Evolutionary conservation across 2,329 filamentous ascomycete genomes (phyloP).

Genomic region (Penicillium rolfsii): DNA sequence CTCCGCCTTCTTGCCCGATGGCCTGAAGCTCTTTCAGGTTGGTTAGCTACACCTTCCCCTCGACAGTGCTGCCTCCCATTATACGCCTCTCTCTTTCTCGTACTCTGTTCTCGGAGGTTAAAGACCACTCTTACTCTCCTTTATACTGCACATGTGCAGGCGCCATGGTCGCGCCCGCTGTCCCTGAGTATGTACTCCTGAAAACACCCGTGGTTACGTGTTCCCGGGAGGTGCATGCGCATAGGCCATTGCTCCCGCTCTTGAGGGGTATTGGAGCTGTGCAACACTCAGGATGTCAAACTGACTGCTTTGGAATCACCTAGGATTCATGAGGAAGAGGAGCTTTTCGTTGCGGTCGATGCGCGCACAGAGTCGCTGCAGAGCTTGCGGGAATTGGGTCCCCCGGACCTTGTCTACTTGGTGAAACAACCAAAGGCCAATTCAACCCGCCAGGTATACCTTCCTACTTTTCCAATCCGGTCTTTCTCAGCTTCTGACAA

Average conservation of each 20-base stretch:
- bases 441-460: constrained; percentile 57
- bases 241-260: constrained; percentile 20
- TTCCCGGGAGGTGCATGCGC: constrained; percentile 31
- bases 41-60: constrained; percentile 21
- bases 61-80: not conserved
- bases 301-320: constrained; percentile 26
- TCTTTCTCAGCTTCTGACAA: not conserved
- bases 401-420: constrained; percentile 92
- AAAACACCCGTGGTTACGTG: constrained; percentile 33
- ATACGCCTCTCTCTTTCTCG: not conserved
- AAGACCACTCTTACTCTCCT: constrained; percentile 6
- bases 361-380: constrained; percentile 87
- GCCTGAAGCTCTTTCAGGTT: constrained; percentile 26
- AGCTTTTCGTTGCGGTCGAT: constrained; percentile 83
- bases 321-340: constrained; percentile 91
- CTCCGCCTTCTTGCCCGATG: constrained; percentile 26
- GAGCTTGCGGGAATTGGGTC: constrained; percentile 86
- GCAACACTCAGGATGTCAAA: constrained; percentile 9
- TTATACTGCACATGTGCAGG: constrained; percentile 29
- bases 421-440: constrained; percentile 73
- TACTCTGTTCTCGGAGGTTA: not conserved
- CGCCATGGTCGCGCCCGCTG: constrained; percentile 73
- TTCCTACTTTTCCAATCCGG: not conserved
- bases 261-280: constrained; percentile 9
- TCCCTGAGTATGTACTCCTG: constrained; percentile 67